phyloP scores from a whole-genome alignment of 441 rosid species.

The Arabidopsis lyrata region DNA sequence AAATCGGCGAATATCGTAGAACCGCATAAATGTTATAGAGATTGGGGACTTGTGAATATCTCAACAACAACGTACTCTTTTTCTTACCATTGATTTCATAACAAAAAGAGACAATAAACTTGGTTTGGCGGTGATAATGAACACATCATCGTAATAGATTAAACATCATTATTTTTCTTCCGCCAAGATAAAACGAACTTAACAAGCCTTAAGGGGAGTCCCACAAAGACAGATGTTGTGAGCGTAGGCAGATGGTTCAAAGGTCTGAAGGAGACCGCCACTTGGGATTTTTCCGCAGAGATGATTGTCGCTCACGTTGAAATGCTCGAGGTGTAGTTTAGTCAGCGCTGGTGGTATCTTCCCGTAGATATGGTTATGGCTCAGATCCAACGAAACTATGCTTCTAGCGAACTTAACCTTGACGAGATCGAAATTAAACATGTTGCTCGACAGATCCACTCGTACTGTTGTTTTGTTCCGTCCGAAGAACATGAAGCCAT shows the following conservation, averaged over 20 bases:
- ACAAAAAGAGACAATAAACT: background rate
- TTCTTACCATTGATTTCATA: constrained; percentile 1
- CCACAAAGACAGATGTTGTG: constrained; percentile 82
- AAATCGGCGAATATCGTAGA: background rate
- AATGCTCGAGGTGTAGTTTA: constrained; percentile 31
- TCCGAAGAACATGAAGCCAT: constrained; percentile 73
- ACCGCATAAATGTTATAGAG: background rate
- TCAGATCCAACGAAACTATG: constrained; percentile 58
- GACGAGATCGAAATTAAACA: constrained; percentile 61
- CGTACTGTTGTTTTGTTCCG: constrained; percentile 56
- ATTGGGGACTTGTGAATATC: background rate
- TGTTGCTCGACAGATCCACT: constrained; percentile 62
- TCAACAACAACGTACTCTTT: constrained; percentile 5
- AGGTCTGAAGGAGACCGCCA: constrained; percentile 73
- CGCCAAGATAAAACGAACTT: constrained; percentile 7
- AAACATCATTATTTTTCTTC: background rate
- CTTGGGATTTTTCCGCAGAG: constrained; percentile 75
- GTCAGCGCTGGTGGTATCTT: constrained; percentile 34
- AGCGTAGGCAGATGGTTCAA: constrained; percentile 52
- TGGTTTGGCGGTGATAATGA: background rate
- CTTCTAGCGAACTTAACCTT: constrained; percentile 55
- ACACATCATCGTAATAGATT: constrained; percentile 13
- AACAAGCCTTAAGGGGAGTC: constrained; percentile 62
- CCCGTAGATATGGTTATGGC: constrained; percentile 67
- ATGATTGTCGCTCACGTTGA: constrained; percentile 71